Evolutionary conservation across 208 protist genomes (phyloP).

Genomic region (Acanthamoeba sp.): DNA sequence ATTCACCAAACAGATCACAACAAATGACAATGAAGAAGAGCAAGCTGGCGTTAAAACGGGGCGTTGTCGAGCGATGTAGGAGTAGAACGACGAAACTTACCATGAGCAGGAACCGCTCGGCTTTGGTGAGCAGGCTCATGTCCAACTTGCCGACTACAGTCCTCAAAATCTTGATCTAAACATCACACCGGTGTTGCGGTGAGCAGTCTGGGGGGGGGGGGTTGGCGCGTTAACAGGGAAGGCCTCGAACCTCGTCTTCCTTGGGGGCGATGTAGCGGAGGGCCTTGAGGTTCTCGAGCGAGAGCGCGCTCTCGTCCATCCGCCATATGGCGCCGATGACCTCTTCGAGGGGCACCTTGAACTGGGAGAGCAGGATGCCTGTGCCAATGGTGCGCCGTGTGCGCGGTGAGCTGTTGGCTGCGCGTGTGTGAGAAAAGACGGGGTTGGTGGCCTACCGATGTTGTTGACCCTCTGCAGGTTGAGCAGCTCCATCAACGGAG

Average conservation of each 20-base stretch:
- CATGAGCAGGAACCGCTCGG: slow-evolving; percentile 51
- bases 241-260: slow-evolving; percentile 43
- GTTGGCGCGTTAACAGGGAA: too few relatives aligned
- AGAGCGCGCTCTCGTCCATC: slow-evolving; percentile 44
- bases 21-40: neutral
- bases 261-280: slow-evolving; percentile 49
- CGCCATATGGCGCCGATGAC: slow-evolving; percentile 2
- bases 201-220: too few relatives aligned
- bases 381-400: too few relatives aligned
- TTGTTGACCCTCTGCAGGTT: slow-evolving; percentile 7
- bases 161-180: slow-evolving; percentile 12
- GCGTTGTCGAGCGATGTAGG: too few relatives aligned
- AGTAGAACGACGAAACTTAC: neutral
- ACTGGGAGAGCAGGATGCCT: slow-evolving; percentile 33
- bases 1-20: neutral
- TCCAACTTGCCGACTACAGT: neutral
- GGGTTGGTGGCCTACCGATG: neutral
- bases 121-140: neutral
- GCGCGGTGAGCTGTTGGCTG: neutral
- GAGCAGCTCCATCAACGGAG: neutral
- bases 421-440: neutral
- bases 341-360: slow-evolving; percentile 29
- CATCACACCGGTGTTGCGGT: too few relatives aligned
- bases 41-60: too few relatives aligned
- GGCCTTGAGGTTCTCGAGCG: slow-evolving; percentile 35